A percentile compares a stretch with the other conserved stretches of the same genome.
Conservation (phyloP, 768 basidiomycete genomes). For the Mycena latifolia region DNA sequence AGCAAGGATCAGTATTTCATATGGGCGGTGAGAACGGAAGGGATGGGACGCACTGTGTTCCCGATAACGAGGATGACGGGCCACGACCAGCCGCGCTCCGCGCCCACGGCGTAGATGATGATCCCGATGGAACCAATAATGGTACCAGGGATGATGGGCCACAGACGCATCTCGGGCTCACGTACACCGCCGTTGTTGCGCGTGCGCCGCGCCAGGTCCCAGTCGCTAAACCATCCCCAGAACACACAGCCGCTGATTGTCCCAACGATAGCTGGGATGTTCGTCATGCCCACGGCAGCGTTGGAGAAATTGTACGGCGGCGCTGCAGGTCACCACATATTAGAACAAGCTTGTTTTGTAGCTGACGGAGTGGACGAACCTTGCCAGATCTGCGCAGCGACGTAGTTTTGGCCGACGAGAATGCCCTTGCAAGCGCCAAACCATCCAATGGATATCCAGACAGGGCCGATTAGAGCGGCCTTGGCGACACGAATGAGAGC, state of each 20-base stretch:
- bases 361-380: not conserved
- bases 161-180: conserved; percentile 29
- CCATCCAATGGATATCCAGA: conserved; percentile 29
- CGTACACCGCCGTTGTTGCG: conserved; percentile 28
- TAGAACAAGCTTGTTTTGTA: not conserved
- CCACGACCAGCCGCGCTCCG: conserved; percentile 25
- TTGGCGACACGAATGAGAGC: conserved; percentile 16
- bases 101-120: conserved; percentile 26
- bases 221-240: conserved; percentile 28
- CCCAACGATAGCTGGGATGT: conserved; percentile 18
- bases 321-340: not conserved
- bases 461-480: conserved; percentile 16
- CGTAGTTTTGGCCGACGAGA: conserved; percentile 23
- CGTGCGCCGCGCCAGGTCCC: conserved; percentile 30
- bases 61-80: conserved; percentile 22
- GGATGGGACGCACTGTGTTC: not conserved
- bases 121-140: conserved; percentile 13
- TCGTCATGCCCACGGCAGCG: conserved; percentile 20
- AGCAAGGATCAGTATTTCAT: not conserved
- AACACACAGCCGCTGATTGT: conserved; percentile 13
- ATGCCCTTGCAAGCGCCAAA: conserved; percentile 30
- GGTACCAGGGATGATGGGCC: conserved; percentile 21
- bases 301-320: conserved; percentile 25
- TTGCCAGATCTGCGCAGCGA: conserved; percentile 23
- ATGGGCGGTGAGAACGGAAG: not conserved